These are phyloP conservation scores for Gaultheria prostrata DNA, from an alignment of 148 eudicot genomes.

Conservation along the genomic window DNA sequence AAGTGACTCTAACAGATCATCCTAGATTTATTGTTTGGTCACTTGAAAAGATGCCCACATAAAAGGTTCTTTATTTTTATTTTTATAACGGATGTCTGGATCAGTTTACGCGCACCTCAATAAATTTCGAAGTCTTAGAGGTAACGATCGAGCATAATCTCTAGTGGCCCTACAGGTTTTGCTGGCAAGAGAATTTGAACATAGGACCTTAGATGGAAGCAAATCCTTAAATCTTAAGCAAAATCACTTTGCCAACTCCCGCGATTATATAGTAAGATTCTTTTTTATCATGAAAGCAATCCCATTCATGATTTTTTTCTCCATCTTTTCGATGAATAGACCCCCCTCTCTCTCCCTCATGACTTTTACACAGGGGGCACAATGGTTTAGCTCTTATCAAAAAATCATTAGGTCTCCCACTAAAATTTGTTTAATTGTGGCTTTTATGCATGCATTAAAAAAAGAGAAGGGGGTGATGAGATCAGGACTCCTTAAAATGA, in stretches of 20 bases:
- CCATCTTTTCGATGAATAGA: not conserved
- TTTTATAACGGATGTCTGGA: no score
- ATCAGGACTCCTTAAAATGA: not conserved
- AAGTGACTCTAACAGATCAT: not conserved
- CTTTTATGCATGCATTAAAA: not conserved
- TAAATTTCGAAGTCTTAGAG: no score
- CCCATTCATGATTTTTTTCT: not conserved
- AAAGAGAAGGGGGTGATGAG: not conserved
- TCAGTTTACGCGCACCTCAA: no score
- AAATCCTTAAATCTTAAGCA: no score
- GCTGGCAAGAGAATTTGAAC: no score
- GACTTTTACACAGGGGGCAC: not conserved
- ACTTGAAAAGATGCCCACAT: slow-evolving; percentile 1
- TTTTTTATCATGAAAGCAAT: not conserved
- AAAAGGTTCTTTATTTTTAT: no score
- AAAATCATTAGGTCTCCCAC: not conserved
- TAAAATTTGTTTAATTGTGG: not conserved
- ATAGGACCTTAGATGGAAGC: no score
- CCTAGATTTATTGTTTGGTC: not conserved
- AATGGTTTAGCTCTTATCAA: not conserved
- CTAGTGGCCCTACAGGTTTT: no score
- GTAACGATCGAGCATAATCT: no score
- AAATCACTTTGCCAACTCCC: no score
- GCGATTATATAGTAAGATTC: no score
- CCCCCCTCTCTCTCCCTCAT: slow-evolving; percentile 7